phyloP scores from a whole-genome alignment of 495 filamentous ascomycete species.

The Niebla homalea region DNA sequence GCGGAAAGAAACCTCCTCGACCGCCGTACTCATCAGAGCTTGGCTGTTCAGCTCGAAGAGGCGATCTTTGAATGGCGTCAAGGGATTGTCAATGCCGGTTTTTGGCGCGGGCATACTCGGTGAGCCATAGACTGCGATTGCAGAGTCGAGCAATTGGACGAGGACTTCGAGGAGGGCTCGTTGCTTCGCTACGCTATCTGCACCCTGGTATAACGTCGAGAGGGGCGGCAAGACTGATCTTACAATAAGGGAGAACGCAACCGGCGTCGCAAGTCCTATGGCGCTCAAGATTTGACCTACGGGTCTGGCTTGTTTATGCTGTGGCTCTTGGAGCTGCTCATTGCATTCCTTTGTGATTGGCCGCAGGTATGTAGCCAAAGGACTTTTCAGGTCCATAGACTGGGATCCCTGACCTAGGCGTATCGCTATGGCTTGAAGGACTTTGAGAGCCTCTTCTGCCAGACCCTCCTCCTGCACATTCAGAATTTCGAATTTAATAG shows the following conservation, averaged over 20 bases:
- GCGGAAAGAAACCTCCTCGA: constrained; percentile 54
- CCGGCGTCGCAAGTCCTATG: constrained; percentile 39
- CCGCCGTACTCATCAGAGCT: constrained; percentile 46
- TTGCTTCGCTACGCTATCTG: constrained; percentile 53
- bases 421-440: constrained; percentile 40
- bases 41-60: constrained; percentile 47
- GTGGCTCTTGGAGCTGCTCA: constrained; percentile 59
- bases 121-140: constrained; percentile 42
- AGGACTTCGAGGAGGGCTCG: constrained; percentile 53
- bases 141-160: constrained; percentile 43
- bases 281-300: constrained; percentile 48
- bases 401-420: constrained; percentile 41
- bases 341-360: constrained; percentile 58
- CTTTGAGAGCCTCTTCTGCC: constrained; percentile 44
- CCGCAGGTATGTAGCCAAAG: constrained; percentile 47
- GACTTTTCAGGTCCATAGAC: constrained; percentile 33
- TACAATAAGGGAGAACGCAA: constrained; percentile 41
- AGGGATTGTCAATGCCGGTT: constrained; percentile 32
- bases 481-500: constrained; percentile 64
- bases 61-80: constrained; percentile 46
- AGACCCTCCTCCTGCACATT: constrained; percentile 62
- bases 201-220: constrained; percentile 49
- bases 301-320: constrained; percentile 62
- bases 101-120: constrained; percentile 32
- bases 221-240: constrained; percentile 45